Evolutionary conservation across 2,329 filamentous ascomycete species (phyloP).

Genomic region (Pestalotiopsis fici): DNA sequence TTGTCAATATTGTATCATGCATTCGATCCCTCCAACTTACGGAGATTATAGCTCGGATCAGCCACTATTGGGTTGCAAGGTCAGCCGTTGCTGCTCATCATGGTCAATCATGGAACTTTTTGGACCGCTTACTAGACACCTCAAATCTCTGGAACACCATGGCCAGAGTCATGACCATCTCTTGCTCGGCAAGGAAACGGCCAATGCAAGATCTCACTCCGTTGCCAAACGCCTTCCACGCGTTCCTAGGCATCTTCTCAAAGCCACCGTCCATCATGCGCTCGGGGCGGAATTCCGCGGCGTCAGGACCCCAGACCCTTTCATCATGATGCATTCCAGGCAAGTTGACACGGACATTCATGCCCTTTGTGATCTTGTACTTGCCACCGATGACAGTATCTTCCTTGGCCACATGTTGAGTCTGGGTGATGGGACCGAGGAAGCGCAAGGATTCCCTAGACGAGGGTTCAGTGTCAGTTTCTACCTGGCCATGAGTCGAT

Average conservation of each 20-base stretch:
- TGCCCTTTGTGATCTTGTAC: neutral
- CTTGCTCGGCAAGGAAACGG: constrained; percentile 73
- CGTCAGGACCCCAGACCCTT: neutral
- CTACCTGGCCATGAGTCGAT: too few species aligned
- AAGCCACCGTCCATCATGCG: constrained; percentile 73
- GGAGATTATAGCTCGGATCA: constrained; percentile 54
- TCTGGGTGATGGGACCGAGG: constrained; percentile 13
- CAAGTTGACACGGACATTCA: neutral
- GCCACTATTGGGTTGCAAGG: constrained; percentile 33
- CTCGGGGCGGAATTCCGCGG: constrained; percentile 48
- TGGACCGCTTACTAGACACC: constrained; percentile 36
- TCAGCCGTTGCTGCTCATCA: neutral
- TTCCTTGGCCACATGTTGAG: neutral
- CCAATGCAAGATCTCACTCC: constrained; percentile 73
- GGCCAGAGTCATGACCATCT: constrained; percentile 60
- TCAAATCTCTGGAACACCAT: constrained; percentile 63
- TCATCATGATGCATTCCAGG: neutral
- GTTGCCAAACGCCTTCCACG: constrained; percentile 76
- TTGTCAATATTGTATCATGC: neutral
- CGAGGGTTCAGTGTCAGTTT: neutral
- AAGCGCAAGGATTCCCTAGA: constrained; percentile 53
- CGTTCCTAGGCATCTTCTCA: constrained; percentile 60
- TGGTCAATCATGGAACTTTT: too few species aligned
- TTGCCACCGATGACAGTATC: constrained; percentile 3
- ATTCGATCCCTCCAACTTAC: constrained; percentile 39